phyloP scores from a whole-genome alignment of 192 early-diverging fungal species.

The Piromyces finnis region DNA sequence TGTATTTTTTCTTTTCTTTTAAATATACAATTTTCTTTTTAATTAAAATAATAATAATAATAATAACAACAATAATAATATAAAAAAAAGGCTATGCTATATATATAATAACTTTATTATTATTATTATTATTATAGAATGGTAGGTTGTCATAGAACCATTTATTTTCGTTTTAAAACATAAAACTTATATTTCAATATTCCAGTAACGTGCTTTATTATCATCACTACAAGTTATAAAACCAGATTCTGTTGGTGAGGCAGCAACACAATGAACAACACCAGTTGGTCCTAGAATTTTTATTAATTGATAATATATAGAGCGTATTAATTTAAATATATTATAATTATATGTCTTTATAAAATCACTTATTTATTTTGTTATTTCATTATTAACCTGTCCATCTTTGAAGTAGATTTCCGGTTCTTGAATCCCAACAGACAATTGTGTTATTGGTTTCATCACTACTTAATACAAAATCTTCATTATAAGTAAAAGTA shows the following conservation, averaged over 20 bases:
- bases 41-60: too few relatives aligned
- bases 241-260: slow-evolving; percentile 39
- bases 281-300: slow-evolving; percentile 25
- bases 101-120: too few relatives aligned
- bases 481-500: slow-evolving; percentile 49
- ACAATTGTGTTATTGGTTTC: slow-evolving; percentile 38
- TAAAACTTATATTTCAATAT: neutral
- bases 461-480: slow-evolving; percentile 49
- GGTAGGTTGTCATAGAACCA: too few relatives aligned
- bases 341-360: too few relatives aligned
- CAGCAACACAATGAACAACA: slow-evolving; percentile 31
- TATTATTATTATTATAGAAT: too few relatives aligned
- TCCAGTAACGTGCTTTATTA: slow-evolving; percentile 1
- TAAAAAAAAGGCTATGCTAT: too few relatives aligned
- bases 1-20: too few relatives aligned
- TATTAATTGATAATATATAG: neutral
- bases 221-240: slow-evolving; percentile 31
- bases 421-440: slow-evolving; percentile 55
- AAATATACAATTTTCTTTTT: too few relatives aligned
- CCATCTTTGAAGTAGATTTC: slow-evolving; percentile 26
- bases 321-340: neutral
- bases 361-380: neutral
- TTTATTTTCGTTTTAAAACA: too few relatives aligned
- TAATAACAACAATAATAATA: too few relatives aligned
- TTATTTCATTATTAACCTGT: slow-evolving; percentile 14